These are phyloP conservation scores for Micromonas commoda DNA, from an alignment of 139 green algal species.

Conservation along the genomic window DNA sequence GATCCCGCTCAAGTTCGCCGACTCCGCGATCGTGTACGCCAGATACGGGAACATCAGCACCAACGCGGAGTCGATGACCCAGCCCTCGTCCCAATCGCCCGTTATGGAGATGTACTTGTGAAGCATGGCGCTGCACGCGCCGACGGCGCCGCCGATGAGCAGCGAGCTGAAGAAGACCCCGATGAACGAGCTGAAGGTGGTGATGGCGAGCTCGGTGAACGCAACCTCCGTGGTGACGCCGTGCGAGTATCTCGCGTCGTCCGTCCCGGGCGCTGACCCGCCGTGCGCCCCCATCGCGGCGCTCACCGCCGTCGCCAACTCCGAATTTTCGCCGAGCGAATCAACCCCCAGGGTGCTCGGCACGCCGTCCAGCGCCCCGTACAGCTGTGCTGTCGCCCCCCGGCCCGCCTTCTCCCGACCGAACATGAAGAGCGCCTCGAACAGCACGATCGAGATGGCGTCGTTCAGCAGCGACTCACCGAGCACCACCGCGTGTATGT, in stretches of 20 bases:
- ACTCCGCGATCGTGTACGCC: slow-evolving; percentile 65
- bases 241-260: too few species aligned
- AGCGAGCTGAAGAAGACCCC: not conserved
- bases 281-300: too few species aligned
- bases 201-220: not conserved
- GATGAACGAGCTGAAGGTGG: not conserved
- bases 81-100: slow-evolving; percentile 23
- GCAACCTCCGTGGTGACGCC: too few species aligned
- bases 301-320: not conserved
- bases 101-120: slow-evolving; percentile 12
- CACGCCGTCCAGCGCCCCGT: too few species aligned
- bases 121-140: slow-evolving; percentile 3
- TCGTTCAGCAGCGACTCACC: slow-evolving; percentile 79
- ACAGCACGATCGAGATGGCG: slow-evolving; percentile 70
- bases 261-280: not conserved
- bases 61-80: slow-evolving; percentile 50
- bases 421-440: slow-evolving; percentile 49
- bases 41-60: slow-evolving; percentile 55
- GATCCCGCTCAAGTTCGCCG: slow-evolving; percentile 56
- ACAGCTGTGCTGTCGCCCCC: too few species aligned
- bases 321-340: too few species aligned
- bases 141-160: not conserved
- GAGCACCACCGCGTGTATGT: slow-evolving; percentile 79
- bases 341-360: too few species aligned
- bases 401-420: slow-evolving; percentile 23